phyloP scores from a whole-genome alignment of 108 stramenopile genomes.

The Pinguiococcus pyrenoidosus region DNA sequence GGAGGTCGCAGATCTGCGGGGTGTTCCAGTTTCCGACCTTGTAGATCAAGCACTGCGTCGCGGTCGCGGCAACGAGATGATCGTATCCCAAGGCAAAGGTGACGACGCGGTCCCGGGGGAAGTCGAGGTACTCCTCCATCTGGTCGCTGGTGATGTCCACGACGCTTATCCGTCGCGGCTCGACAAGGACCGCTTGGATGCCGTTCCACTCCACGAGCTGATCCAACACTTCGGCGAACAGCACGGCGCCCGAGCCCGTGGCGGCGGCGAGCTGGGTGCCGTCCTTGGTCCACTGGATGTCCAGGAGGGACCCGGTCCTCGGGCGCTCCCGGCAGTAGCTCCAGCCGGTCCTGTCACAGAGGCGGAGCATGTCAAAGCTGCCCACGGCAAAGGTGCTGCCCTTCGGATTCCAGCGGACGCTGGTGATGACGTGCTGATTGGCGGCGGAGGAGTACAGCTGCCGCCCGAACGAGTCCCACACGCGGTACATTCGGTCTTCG shows the following conservation, averaged over 20 bases:
- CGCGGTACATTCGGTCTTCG: slow-evolving; percentile 47
- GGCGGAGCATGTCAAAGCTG: slow-evolving; percentile 29
- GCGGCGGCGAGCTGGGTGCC: slow-evolving; percentile 45
- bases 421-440: slow-evolving; percentile 40
- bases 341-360: slow-evolving; percentile 57
- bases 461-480: slow-evolving; percentile 34
- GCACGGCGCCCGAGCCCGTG: slow-evolving; percentile 33
- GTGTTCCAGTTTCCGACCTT: slow-evolving; percentile 32
- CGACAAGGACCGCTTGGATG: slow-evolving; percentile 14
- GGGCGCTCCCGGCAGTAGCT: slow-evolving; percentile 29
- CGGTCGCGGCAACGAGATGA: slow-evolving; percentile 41
- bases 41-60: slow-evolving; percentile 49
- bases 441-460: slow-evolving; percentile 34
- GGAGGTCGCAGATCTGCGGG: slow-evolving; percentile 43
- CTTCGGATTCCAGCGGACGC: slow-evolving; percentile 42
- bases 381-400: slow-evolving; percentile 48
- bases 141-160: slow-evolving; percentile 25
- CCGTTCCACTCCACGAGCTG: slow-evolving; percentile 21
- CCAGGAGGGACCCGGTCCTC: slow-evolving; percentile 28
- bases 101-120: slow-evolving; percentile 40
- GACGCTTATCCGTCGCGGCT: slow-evolving; percentile 19
- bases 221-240: slow-evolving; percentile 38
- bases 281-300: slow-evolving; percentile 38
- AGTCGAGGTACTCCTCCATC: slow-evolving; percentile 31
- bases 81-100: slow-evolving; percentile 39